Base-by-base conservation (phyloP, 2,329 filamentous ascomycete genomes). In the Pseudogymnoascus sp. region DNA sequence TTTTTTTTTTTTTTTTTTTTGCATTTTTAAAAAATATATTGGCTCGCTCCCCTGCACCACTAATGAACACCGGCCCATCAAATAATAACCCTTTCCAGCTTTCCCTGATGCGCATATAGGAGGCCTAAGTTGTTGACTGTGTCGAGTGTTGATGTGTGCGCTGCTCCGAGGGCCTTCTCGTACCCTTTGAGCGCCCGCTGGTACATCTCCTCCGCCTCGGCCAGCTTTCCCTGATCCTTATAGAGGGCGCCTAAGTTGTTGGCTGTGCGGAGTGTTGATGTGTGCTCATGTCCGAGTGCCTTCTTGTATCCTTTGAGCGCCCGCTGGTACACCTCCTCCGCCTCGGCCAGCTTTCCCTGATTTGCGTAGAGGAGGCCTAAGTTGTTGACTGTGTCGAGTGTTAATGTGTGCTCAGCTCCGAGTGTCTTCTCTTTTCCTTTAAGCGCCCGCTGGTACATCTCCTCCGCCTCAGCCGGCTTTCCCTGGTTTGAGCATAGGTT, bases 381-480 rank as follows among this genome's bases (percentile, higher is more conserved):
- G 58, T 59, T 64, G 61, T 61, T 15, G 34, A n/a, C 61, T 39
- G 9, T 61, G 28, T 12, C 2, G 6, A 62, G 59, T 13, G 59
- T 62, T 39, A 37, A 61, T 21, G 41, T 58, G 56, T 64, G 62
- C 26, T 59, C 60, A 10, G 26, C 2, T 8, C 64, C 61, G n/a
- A 41, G 33, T 35, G 35, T 38, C 58, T 61, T 63, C 60, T 61
- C 38, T 2, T 64, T 19, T 21, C 63, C 62, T 59, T 62, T 33
- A n/a, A 68, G 59, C 19, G 63, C 66, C 18, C 59, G 63, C 57
- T 58, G 18, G 56, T 63, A 65, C 59, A 68, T 67, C 48, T 57
- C 41, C 63, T 70, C 65, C 7, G 69, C 67, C 56, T 69, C 66
- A 5, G 37, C 61, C 2, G 68, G 61, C 60, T 65, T 67, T 45